Evolutionary conservation across 148 eudicot genomes (phyloP), one percentile per base, ranked within the genome.

Genomic region (Mesembryanthemum crystallinum): DNA sequence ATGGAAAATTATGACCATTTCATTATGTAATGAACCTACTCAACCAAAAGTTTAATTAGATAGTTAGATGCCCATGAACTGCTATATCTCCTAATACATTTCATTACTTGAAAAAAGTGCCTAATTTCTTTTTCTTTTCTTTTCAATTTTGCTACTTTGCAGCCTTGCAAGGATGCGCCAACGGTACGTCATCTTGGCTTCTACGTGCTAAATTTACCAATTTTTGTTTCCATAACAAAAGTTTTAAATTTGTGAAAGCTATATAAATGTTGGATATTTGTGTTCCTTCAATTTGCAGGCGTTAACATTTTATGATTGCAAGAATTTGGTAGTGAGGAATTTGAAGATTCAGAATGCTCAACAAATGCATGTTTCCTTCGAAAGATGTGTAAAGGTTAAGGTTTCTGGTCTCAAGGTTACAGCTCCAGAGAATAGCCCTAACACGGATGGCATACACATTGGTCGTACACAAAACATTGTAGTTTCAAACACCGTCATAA

Each of bases 401-500:
- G 83, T 76, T 37, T 79, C 90, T 10, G 65, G 80, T 68, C 78
- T 91, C 3, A 75, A 1, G 13, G 66, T 91, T 30, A 79, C 69
- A 0, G 74, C 98, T 45, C 91, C 97, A 0, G 88, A 43, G 52
- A 37, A 70, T 12, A 93, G 98, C 73, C 98, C 97, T 0, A 93
- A 93, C 64, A 93, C 98, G 0, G 98, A 93, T 69, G 98, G 97
- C 76, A 86, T 93, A 30, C 98, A 93, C 73, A 84, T 93, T 33
- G 65, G 92, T 0, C 47, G 54, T 27, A 84, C 92, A 14, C 74
- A 82, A 72, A 82, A 88, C 45, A 85, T 93, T 58, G 42, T 74
- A 0, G 79, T 93, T 58, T 70, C 77, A 1, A 73, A 39, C 66
- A 64, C 79, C 8, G 49, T 24, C 6, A 89, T 93, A 21, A 89